phyloP scores from a whole-genome alignment of 75 land plant species.

The Larix kaempferi region DNA sequence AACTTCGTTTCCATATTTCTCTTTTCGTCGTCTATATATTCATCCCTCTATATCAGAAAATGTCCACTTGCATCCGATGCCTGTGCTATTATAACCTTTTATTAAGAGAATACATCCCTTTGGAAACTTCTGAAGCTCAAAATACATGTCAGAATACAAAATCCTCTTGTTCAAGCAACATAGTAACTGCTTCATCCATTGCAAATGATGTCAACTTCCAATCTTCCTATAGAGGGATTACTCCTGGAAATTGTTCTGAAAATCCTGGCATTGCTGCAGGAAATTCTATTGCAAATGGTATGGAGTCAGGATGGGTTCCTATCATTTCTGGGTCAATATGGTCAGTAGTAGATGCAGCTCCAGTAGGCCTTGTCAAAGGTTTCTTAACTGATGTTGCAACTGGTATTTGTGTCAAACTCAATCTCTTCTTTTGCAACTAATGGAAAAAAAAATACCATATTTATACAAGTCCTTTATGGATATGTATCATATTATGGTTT shows the following conservation, averaged over 20 bases:
- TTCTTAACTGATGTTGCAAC: constrained; percentile 60
- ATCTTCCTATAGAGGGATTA: too few species aligned
- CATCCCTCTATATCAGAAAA: too few species aligned
- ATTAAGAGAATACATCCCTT: too few species aligned
- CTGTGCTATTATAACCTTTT: too few species aligned
- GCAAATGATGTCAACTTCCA: too few species aligned
- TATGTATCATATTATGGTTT: background rate
- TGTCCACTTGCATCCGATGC: too few species aligned
- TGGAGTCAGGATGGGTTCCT: constrained; percentile 45
- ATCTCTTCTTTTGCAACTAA: background rate
- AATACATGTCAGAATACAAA: background rate
- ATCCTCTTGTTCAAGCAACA: constrained; percentile 1
- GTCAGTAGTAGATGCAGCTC: constrained; percentile 78
- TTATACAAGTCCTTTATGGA: background rate
- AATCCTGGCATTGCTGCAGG: constrained; percentile 1
- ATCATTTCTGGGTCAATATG: constrained; percentile 39
- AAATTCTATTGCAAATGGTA: background rate
- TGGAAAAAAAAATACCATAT: background rate
- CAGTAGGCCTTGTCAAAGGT: constrained; percentile 54
- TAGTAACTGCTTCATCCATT: background rate
- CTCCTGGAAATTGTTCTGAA: background rate
- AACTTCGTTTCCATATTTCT: too few species aligned
- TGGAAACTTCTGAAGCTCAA: too few species aligned
- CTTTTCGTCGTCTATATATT: too few species aligned
- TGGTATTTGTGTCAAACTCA: constrained; percentile 37